A percentile compares a stretch with the other conserved stretches of the same genome.
Evolutionary conservation across 495 filamentous ascomycete genomes (phyloP).

Genomic region (Emericellopsis terricola): DNA sequence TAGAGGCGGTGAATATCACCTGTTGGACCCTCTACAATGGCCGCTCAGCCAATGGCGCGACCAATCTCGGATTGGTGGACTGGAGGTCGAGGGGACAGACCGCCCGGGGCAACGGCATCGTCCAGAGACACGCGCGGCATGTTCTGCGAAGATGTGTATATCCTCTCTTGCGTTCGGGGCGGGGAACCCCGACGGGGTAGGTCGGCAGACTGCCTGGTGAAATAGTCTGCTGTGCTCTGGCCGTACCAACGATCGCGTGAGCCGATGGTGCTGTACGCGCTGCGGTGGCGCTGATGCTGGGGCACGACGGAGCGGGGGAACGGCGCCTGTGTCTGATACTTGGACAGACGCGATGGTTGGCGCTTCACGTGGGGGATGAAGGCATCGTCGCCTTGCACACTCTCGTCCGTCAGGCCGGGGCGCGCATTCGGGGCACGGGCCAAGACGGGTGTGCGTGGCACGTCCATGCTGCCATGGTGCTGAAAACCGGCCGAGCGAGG

Average conservation of each 20-base stretch:
- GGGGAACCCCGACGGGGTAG: conserved; percentile 1
- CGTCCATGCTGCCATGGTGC: conserved; percentile 19
- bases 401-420: conserved; percentile 28
- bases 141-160: conserved; percentile 23
- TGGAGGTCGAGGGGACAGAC: conserved; percentile 20
- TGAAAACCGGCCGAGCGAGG: conserved; percentile 12
- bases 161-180: conserved; percentile 8
- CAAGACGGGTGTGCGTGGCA: conserved; percentile 24
- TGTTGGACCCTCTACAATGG: too few species aligned
- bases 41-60: conserved; percentile 24
- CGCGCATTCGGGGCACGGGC: conserved; percentile 29
- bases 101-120: conserved; percentile 16
- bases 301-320: conserved; percentile 16
- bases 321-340: too few species aligned
- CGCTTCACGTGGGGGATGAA: conserved; percentile 21
- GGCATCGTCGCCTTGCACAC: conserved; percentile 26
- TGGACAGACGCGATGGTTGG: conserved; percentile 23
- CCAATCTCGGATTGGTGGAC: conserved; percentile 22
- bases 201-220: conserved; percentile 6
- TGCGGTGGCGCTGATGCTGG: conserved; percentile 20
- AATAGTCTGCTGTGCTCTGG: conserved; percentile 3
- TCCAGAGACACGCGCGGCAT: conserved; percentile 20
- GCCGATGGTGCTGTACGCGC: conserved; percentile 17
- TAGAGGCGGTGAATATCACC: too few species aligned
- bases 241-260: conserved; percentile 15